Conservation (phyloP, 2,329 filamentous ascomycete genomes). For the Arachnopeziza araneosa region DNA sequence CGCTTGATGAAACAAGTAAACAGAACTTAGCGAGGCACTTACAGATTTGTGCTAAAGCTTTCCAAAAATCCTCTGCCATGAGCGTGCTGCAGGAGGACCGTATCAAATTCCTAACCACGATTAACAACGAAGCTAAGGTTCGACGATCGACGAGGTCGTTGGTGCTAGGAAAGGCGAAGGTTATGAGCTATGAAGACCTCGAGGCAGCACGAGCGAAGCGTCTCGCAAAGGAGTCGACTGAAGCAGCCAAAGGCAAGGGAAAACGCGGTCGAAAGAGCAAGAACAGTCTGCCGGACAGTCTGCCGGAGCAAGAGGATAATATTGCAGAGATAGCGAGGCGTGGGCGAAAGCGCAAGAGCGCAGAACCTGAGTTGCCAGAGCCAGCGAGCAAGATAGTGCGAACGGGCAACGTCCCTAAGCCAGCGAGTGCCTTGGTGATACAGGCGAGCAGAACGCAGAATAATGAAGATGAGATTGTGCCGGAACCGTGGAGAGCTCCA, state of each 20-base stretch:
- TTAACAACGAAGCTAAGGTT: constrained; percentile 14
- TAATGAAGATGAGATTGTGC: constrained; percentile 6
- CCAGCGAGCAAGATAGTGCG: constrained; percentile 5
- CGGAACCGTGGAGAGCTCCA: constrained; percentile 3
- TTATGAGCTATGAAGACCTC: constrained; percentile 7
- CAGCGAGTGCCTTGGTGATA: constrained; percentile 7
- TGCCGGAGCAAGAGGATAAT: constrained; percentile 5
- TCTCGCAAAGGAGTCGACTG: neutral
- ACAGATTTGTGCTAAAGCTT: constrained; percentile 12
- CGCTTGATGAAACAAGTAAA: constrained; percentile 14
- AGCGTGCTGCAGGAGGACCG: constrained; percentile 23
- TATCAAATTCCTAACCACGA: constrained; percentile 23
- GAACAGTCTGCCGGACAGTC: constrained; percentile 3
- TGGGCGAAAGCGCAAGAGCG: constrained; percentile 11
- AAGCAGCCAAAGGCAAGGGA: constrained; percentile 2
- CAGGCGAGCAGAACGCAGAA: constrained; percentile 9
- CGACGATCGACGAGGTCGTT: constrained; percentile 7
- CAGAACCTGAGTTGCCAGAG: constrained; percentile 1
- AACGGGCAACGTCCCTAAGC: constrained; percentile 3
- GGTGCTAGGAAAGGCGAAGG: constrained; percentile 15
- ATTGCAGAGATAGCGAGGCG: constrained; percentile 3
- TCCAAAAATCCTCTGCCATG: constrained; percentile 13
- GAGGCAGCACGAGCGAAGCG: constrained; percentile 6
- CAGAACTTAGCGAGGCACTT: constrained; percentile 18
- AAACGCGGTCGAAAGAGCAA: constrained; percentile 11